Evolutionary conservation across 805 yeast genomes (phyloP).

Genomic region (Nakazawaea laoshanensis): DNA sequence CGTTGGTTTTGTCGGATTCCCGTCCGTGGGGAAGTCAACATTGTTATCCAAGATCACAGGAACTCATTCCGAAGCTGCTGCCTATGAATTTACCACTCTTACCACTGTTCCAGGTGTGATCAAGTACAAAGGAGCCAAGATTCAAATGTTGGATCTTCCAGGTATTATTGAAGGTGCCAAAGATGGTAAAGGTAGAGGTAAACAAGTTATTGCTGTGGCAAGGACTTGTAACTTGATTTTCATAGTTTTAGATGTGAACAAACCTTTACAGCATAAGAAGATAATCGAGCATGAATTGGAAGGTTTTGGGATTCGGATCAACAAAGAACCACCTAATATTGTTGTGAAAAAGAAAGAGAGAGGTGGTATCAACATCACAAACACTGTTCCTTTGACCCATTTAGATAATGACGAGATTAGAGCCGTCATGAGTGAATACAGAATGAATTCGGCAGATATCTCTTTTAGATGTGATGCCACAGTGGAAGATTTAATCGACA

Average conservation of each 20-base stretch:
- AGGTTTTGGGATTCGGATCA: conserved; percentile 94
- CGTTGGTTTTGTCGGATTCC: conserved; percentile 97
- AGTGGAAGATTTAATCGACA: conserved; percentile 92
- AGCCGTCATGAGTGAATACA: conserved; percentile 94
- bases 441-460: conserved; percentile 92
- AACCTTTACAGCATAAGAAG: conserved; percentile 89
- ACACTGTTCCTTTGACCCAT: conserved; percentile 87
- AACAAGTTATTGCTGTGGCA: conserved; percentile 98
- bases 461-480: conserved; percentile 97
- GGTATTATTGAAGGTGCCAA: conserved; percentile 90
- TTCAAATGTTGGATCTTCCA: conserved; percentile 90
- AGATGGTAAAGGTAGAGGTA: conserved; percentile 89
- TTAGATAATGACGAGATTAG: conserved; percentile 87
- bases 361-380: conserved; percentile 93
- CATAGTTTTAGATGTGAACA: conserved; percentile 91
- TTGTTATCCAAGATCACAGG: conserved; percentile 85
- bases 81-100: conserved; percentile 93
- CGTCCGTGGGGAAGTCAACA: conserved; percentile 90
- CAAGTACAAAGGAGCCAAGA: conserved; percentile 92
- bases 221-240: conserved; percentile 91
- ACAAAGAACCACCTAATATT: conserved; percentile 89
- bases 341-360: conserved; percentile 86
- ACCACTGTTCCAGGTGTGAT: conserved; percentile 98
- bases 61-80: conserved; percentile 96
- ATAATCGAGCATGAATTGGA: conserved; percentile 93